phyloP scores from a whole-genome alignment of 2,329 filamentous ascomycete species.

The Penicillium sp. region DNA sequence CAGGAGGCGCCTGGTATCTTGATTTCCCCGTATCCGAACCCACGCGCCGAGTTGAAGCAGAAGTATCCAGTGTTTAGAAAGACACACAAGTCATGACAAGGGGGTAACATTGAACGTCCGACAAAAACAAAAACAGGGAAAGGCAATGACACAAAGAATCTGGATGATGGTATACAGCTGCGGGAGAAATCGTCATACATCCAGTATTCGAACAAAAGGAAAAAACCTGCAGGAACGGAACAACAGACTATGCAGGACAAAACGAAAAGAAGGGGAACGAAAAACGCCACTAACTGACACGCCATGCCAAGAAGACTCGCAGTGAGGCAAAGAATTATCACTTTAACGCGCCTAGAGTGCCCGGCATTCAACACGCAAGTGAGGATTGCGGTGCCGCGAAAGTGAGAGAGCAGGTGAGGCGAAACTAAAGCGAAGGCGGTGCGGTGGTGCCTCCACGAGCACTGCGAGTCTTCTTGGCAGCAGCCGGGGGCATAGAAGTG shows the following conservation, averaged over 20 bases:
- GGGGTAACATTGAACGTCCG: constrained; percentile 5
- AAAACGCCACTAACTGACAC: constrained; percentile 7
- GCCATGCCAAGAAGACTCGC: constrained; percentile 9
- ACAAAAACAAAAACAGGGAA: neutral
- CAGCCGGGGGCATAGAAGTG: constrained; percentile 27
- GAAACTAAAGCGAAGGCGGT: constrained; percentile 15
- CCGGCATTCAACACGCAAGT: neutral
- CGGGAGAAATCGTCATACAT: neutral
- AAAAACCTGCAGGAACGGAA: neutral
- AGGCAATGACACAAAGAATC: constrained; percentile 1
- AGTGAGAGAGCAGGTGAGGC: neutral
- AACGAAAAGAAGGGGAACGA: constrained; percentile 10
- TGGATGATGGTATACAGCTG: neutral
- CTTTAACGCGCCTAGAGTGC: neutral
- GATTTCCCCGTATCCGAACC: constrained; percentile 11
- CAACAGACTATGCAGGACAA: neutral
- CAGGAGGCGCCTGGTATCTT: constrained; percentile 2
- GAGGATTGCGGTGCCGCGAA: neutral
- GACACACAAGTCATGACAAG: neutral
- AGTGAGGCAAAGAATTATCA: constrained; percentile 6
- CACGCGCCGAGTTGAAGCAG: constrained; percentile 11
- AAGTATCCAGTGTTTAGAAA: neutral
- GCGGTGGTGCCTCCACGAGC: constrained; percentile 15
- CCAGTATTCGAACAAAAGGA: neutral
- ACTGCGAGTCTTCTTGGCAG: constrained; percentile 35